Conservation (phyloP, 225 moss, liverwort and hornwort species). For the Neckera pumila region DNA sequence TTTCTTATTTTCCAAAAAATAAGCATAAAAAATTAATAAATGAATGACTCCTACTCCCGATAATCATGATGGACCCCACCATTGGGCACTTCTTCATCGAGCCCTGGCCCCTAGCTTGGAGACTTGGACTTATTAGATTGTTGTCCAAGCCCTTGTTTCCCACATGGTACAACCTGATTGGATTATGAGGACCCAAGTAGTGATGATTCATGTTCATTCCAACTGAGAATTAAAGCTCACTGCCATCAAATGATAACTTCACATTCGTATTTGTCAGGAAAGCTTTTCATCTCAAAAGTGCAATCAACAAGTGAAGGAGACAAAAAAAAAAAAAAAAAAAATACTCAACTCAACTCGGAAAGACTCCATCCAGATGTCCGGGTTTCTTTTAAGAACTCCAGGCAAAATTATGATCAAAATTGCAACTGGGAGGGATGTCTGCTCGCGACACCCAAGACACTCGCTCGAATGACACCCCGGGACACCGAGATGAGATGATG, state of each 20-base stretch:
- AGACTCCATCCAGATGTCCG: no score
- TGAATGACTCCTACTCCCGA: accelerated
- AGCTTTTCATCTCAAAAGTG: background rate
- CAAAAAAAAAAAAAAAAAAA: no score
- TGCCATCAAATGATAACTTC: background rate
- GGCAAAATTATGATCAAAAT: background rate
- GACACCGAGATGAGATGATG: background rate
- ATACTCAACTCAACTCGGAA: no score
- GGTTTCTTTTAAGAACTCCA: background rate
- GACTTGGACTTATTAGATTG: background rate
- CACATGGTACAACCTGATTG: background rate
- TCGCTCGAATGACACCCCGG: no score
- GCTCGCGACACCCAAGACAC: background rate
- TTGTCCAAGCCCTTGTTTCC: background rate
- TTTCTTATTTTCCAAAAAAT: accelerated
- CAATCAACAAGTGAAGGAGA: background rate
- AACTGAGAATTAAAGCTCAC: background rate
- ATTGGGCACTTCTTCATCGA: accelerated
- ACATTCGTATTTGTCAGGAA: background rate
- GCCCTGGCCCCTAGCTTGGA: background rate
- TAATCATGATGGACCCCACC: background rate
- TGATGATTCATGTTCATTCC: background rate
- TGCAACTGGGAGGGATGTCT: background rate
- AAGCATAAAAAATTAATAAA: background rate
- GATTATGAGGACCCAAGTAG: background rate